phyloP scores from a whole-genome alignment of 1,284 basidiomycete genomes.

The Xerocomus amazonicus region DNA sequence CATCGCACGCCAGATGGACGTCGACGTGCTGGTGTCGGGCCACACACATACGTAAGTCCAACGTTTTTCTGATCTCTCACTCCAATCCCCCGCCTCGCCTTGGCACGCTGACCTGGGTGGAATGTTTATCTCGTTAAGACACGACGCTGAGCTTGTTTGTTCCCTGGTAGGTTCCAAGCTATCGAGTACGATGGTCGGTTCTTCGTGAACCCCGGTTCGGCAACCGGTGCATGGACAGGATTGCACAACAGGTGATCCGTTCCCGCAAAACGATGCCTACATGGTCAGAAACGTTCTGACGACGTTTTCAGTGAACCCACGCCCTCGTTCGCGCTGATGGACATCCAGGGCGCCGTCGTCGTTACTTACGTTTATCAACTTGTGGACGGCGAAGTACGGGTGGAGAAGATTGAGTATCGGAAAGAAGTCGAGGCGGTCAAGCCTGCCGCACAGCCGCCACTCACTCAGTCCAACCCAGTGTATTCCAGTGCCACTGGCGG shows the following conservation, averaged over 20 bases:
- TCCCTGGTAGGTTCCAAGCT: constrained; percentile 84
- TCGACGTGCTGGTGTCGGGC: constrained; percentile 91
- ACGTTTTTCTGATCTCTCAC: not conserved
- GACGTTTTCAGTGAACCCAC: constrained; percentile 51
- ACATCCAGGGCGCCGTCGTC: constrained; percentile 91
- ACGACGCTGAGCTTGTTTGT: too few species aligned
- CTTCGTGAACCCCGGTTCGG: constrained; percentile 95
- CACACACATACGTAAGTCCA: constrained; percentile 85
- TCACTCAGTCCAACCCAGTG: constrained; percentile 25
- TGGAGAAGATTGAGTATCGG: constrained; percentile 82
- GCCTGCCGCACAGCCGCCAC: constrained; percentile 15
- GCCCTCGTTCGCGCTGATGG: constrained; percentile 90
- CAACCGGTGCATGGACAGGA: constrained; percentile 92
- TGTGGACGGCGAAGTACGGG: constrained; percentile 87
- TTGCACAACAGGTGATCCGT: constrained; percentile 63
- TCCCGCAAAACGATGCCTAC: too few species aligned
- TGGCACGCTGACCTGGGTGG: too few species aligned
- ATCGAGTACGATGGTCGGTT: constrained; percentile 89
- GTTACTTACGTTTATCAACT: constrained; percentile 96
- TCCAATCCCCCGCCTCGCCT: too few species aligned
- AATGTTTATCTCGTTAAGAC: too few species aligned
- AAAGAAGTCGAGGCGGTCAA: constrained; percentile 56
- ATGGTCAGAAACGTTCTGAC: too few species aligned
- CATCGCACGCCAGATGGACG: constrained; percentile 93
- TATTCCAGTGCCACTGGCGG: constrained; percentile 20